Percentiles rank a stretch among this genome's conserved stretches.
Conservation (phyloP, 495 filamentous ascomycete genomes). For the Cercophora sp. region DNA sequence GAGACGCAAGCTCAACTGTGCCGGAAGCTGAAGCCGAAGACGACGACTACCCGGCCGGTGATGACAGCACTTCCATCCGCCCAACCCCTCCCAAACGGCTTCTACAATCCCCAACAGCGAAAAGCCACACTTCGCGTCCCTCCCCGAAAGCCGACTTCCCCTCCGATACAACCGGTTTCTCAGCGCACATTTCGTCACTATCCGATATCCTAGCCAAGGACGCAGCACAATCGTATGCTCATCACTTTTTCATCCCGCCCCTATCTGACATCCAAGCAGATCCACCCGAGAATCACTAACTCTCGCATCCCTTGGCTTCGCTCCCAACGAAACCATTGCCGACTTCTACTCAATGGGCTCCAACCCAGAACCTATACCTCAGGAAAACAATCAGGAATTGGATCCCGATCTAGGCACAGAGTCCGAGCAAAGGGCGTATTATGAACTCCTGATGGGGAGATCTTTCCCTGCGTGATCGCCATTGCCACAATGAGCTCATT, state of each 20-base stretch:
- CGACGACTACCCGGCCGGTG: constrained; percentile 11
- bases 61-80: constrained; percentile 12
- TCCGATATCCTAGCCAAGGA: constrained; percentile 37
- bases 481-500: too few species aligned
- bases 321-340: constrained; percentile 34
- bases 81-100: constrained; percentile 17
- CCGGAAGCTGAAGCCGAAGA: constrained; percentile 10
- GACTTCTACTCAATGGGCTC: constrained; percentile 36
- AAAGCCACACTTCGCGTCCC: not conserved
- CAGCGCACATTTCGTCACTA: constrained; percentile 13
- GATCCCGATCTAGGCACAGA: constrained; percentile 30
- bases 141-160: not conserved
- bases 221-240: constrained; percentile 27
- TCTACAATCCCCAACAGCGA: constrained; percentile 4
- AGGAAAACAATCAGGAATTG: constrained; percentile 19
- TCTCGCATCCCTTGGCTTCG: constrained; percentile 33
- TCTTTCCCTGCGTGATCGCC: too few species aligned
- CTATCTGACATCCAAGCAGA: constrained; percentile 10
- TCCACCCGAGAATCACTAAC: constrained; percentile 30
- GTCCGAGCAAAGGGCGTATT: constrained; percentile 33
- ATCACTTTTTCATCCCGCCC: not conserved
- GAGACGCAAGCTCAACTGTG: constrained; percentile 1
- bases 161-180: not conserved
- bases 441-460: constrained; percentile 36
- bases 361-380: constrained; percentile 30